Evolutionary conservation across 257 asterid species (phyloP), one percentile per base, ranked within the genome.

Genomic region (Echium plantagineum): DNA sequence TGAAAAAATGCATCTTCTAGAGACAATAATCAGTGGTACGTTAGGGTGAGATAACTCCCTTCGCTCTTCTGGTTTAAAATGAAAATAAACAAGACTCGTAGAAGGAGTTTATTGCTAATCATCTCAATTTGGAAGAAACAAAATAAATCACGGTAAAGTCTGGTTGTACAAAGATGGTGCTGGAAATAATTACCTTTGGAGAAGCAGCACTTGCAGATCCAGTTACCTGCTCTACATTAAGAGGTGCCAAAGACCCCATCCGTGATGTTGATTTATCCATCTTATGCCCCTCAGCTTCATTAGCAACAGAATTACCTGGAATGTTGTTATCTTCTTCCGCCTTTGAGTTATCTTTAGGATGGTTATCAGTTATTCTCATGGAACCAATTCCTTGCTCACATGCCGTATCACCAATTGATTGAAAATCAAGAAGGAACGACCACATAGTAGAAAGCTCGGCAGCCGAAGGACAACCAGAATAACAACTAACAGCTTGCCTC

Each of bases 381-480:
- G 81, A 75, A 64, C 84, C 72, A 69, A 77, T 79, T 68, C 80
- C 85, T 71, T 73, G 77, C 73, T 90, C 86, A 42, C 75, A 72
- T 42, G 78, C 61, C 7, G 86, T 72, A 70, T 73, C 78, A 63
- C 67, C 79, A 32, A 62, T 78, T 5, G 80, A 69, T 66, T 85
- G 83, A 58, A 67, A 49, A 49, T 83, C 85, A 6, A 73, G 64
- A 54, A 82, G 74, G 74, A 85, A 82, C 26, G 90, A 71, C 98
- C 96, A 87, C 16, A 79, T 84, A 31, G 74, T 63, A 9, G 94
- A 81, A 67, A 87, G 87, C 56, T 87, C 96, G n/a, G 83, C 75
- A 17, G 88, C 82, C 6, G 96, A 81, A 67, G 98, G 98, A 63
- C 96, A 87, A 58, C 85, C 96, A 21, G 89, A 70, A 75, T 83